Evolutionary conservation across 768 basidiomycete species (phyloP), one percentile per base, ranked within the genome.

Genomic region (Mycena maculata): DNA sequence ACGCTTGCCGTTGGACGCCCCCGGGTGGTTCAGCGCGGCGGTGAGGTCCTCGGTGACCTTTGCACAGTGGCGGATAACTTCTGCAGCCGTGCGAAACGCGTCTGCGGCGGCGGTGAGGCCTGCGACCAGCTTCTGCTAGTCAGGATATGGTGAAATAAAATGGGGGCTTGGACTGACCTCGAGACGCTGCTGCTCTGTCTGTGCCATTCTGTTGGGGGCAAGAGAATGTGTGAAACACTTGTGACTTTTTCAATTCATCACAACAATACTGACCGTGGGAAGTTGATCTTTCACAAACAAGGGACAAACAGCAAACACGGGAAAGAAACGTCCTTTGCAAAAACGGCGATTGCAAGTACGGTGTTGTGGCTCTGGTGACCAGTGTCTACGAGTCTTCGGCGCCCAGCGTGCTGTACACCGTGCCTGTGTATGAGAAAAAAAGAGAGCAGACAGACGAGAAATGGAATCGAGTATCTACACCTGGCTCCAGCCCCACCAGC

Each of bases 1-100:
- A 74, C 88, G 87, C 76, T 92, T 92, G 67, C 81, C 84, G 67
- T 78, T 78, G 54, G 72, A 58, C 15, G 63, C 66, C 47, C 76
- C 77, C 50, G 75, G 69, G 62, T 82, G 80, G 44, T 81, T 77
- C 54, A 89, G 79, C 33, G 85, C 75, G 49, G 81, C 83, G 12
- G 88, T 85, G 72, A 90, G 90, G 30, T 83, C 76, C 44, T 93
- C 91, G 18, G 88, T 88, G 45, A 88, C 74, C 53, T 80, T 80
- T 5, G 90, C 89, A 57, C 87, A 88, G 64, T 86, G 83, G 66
- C 88, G 87, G 86, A 94, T 84, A 39, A 86, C 79, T 52, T 86
- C 84, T 41, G 91, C 33, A 13, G 33, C 33, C 13, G 33, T 36
- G 66, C 88, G 87, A 86, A 94, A 84, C 39, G 85, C 79, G 52